Percentiles rank a stretch among this genome's conserved stretches.
These are phyloP conservation scores for Candida maris DNA, from an alignment of 805 yeast genomes.

Conservation along the genomic window DNA sequence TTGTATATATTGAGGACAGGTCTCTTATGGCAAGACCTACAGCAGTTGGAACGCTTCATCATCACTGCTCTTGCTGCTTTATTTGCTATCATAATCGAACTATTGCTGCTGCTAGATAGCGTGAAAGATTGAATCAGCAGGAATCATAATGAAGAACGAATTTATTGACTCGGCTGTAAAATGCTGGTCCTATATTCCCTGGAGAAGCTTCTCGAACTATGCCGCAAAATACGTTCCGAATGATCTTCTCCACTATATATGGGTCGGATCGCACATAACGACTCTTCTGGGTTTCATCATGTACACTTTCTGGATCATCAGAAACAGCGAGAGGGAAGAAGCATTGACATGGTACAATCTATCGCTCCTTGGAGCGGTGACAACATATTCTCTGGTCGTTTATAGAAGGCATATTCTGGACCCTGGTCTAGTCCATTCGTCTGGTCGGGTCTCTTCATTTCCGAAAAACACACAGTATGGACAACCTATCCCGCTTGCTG, in stretches of 20 bases:
- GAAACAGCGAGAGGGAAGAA: conserved; percentile 6
- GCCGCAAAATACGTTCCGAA: conserved; percentile 8
- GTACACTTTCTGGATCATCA: conserved; percentile 10
- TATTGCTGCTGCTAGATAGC: no score
- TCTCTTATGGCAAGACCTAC: no score
- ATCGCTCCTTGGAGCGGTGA: conserved; percentile 22
- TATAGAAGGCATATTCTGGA: conserved; percentile 25
- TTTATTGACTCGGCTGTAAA: conserved; percentile 7
- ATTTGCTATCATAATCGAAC: no score
- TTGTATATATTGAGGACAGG: not conserved
- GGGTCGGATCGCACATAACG: conserved; percentile 21
- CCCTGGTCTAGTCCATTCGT: conserved; percentile 8
- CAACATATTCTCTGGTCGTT: conserved; percentile 29
- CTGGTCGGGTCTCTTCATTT: conserved; percentile 3
- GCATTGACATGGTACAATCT: conserved; percentile 19
- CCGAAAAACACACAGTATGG: conserved; percentile 6
- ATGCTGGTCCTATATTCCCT: conserved; percentile 10
- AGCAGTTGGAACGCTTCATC: not conserved
- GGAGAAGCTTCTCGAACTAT: conserved; percentile 6
- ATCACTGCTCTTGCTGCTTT: no score
- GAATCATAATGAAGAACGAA: conserved; percentile 17
- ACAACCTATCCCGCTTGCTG: conserved; percentile 29
- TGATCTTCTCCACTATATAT: conserved; percentile 18
- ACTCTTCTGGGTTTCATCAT: conserved; percentile 19
- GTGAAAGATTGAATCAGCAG: no score